phyloP scores from a whole-genome alignment of 2,329 filamentous ascomycete genomes.

The Fusarium pseudograminearum region DNA sequence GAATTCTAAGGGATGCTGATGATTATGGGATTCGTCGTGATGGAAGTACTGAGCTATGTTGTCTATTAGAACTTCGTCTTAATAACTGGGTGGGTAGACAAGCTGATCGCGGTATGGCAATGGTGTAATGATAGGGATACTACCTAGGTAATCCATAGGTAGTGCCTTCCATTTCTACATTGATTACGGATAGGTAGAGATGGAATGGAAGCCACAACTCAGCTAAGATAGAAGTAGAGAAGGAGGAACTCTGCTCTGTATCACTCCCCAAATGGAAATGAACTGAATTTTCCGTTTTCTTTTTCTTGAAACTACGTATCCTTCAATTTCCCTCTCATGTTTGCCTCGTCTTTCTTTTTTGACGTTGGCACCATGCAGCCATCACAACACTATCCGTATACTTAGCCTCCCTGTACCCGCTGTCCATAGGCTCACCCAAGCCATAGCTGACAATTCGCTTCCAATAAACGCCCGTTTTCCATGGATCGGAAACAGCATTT shows the following conservation, averaged over 20 bases:
- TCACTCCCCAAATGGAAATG: background rate
- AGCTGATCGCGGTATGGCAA: no score
- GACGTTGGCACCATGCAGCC: constrained; percentile 13
- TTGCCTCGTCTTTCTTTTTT: constrained; percentile 5
- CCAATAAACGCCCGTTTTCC: constrained; percentile 18
- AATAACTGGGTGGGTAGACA: no score
- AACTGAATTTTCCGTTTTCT: background rate
- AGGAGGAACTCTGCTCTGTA: background rate
- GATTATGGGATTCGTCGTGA: no score
- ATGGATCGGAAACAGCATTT: constrained; percentile 6
- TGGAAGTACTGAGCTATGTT: no score
- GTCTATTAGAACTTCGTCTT: no score
- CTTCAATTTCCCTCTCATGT: background rate
- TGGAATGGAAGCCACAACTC: background rate
- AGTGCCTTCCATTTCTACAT: background rate
- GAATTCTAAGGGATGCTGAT: no score
- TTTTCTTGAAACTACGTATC: background rate
- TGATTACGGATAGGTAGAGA: background rate
- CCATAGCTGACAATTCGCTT: constrained; percentile 22
- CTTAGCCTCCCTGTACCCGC: background rate
- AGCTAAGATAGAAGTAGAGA: background rate
- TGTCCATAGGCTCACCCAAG: constrained; percentile 9
- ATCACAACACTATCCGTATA: constrained; percentile 8
- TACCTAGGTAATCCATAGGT: background rate
- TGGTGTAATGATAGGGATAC: no score